Percentiles rank a stretch among this genome's conserved stretches.
These are phyloP conservation scores for Cercospora zeae-maydis DNA, from an alignment of 2,329 filamentous ascomycete genomes.

Conservation along the genomic window DNA sequence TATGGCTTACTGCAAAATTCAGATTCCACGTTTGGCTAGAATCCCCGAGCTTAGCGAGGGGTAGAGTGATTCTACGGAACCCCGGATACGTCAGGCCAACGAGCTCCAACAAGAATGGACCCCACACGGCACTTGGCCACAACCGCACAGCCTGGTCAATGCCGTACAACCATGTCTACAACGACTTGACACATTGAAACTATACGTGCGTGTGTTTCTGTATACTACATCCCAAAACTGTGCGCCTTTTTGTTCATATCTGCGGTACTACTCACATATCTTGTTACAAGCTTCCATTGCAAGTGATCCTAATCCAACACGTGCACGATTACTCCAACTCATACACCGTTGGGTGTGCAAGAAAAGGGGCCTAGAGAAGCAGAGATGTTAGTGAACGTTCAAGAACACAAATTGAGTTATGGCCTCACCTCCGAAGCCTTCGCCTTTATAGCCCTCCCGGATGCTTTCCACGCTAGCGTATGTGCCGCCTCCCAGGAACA, in stretches of 20 bases:
- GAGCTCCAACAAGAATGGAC: neutral
- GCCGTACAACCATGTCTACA: too few species aligned
- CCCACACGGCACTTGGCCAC: neutral
- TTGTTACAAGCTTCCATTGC: neutral
- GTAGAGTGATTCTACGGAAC: too few species aligned
- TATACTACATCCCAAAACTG: neutral
- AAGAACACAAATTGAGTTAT: neutral
- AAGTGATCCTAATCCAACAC: neutral
- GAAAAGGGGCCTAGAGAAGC: neutral
- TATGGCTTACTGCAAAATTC: too few species aligned
- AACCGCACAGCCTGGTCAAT: neutral
- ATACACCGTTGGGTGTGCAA: conserved; percentile 2
- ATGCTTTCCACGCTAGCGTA: conserved; percentile 72
- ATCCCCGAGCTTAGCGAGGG: too few species aligned
- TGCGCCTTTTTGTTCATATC: neutral
- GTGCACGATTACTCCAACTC: neutral
- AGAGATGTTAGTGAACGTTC: neutral
- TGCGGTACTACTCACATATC: neutral
- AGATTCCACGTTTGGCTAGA: too few species aligned
- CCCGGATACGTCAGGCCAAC: neutral
- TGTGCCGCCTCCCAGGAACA: conserved; percentile 78
- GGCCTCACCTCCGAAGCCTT: conserved; percentile 56
- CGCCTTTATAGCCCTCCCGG: conserved; percentile 56
- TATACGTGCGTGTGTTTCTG: too few species aligned
- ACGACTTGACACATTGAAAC: too few species aligned